Evolutionary conservation across 352 stramenopile species (phyloP), one percentile per base, ranked within the genome.

Genomic region (Phytophthora idaei): DNA sequence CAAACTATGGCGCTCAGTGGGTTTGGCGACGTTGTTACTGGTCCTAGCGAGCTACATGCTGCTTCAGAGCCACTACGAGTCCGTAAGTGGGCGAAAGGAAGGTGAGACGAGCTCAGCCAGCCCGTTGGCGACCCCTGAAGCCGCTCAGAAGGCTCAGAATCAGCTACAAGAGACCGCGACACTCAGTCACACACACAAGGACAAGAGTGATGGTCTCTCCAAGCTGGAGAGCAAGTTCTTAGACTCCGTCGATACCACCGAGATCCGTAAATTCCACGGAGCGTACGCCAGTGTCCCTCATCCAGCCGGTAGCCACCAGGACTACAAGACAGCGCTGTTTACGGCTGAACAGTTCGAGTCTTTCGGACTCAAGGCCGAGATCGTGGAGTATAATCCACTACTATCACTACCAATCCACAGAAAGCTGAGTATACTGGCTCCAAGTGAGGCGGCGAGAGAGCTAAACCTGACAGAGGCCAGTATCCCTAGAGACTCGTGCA

Each of bases 401-500:
- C 68, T 97, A n/a, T 94, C 85, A 5, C 73, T 83, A 42, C 90
- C 90, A 0, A 59, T 85, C 6, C 67, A 74, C 21, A 74, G 77
- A 7, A 72, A 62, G 5, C 29, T 87, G 14, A 71, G 78, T 6
- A 86, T 90, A 51, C 45, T 91, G 8, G 72, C 70, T 21, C 78
- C 90, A 6, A 5, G 62, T 4, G 47, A 59, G 27, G 60, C 59
- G 0, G 64, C 49, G 12, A 65, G 76, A 4, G 72, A 73, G 27
- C 65, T 85, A 27, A 76, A 95, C 37, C 47, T 96, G 21, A 95
- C 81, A 8, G 74, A 90, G 37, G 81, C 71, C 2, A 52, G 51
- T 6, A 66, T 97, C 4, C 64, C 65, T 4, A 86, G 90, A 17
- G 88, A 95, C 52, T 60, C 83, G 14, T 88, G 94, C 48, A 83